A percentile compares a stretch with the other conserved stretches of the same genome.
Conservation (phyloP, 1,139 yeast species). For the Zygosaccharomyces sapae region DNA sequence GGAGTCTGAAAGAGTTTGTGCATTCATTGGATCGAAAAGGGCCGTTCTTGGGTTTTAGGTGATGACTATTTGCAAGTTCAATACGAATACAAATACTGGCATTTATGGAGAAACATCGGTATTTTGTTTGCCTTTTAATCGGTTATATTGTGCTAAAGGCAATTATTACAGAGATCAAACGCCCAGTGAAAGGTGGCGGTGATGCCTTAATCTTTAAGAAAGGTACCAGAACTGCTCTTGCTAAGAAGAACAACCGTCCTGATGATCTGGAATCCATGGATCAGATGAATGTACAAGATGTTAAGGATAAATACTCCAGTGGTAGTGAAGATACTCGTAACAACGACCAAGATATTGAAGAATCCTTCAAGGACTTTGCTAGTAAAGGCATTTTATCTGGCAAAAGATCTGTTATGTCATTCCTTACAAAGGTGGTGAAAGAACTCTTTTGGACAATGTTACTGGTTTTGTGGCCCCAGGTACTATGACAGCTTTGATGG, state of each 20-base stretch:
- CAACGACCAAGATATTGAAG: constrained; percentile 38
- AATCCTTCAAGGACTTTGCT: constrained; percentile 32
- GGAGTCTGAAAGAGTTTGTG: constrained; percentile 41
- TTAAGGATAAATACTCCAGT: constrained; percentile 1
- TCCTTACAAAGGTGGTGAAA: constrained; percentile 37
- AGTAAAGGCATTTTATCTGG: constrained; percentile 49
- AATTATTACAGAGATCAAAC: constrained; percentile 39
- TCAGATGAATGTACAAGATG: not conserved
- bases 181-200: constrained; percentile 40
- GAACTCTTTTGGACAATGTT: constrained; percentile 41
- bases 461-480: constrained; percentile 54
- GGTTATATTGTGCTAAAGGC: constrained; percentile 37
- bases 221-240: constrained; percentile 19
- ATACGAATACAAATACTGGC: constrained; percentile 37
- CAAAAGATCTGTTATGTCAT: constrained; percentile 41
- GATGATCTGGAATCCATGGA: not conserved
- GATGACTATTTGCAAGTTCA: constrained; percentile 37
- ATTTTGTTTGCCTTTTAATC: constrained; percentile 37
- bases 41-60: constrained; percentile 29
- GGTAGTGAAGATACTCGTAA: constrained; percentile 3
- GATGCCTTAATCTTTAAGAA: constrained; percentile 41
- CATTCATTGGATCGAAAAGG: constrained; percentile 34
- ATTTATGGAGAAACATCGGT: constrained; percentile 47
- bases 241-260: not conserved
- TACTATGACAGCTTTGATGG: constrained; percentile 50